Evolutionary conservation across 2,329 filamentous ascomycete species (phyloP), one percentile per base, ranked within the genome.

Genomic region (Tympanopsis confertula): DNA sequence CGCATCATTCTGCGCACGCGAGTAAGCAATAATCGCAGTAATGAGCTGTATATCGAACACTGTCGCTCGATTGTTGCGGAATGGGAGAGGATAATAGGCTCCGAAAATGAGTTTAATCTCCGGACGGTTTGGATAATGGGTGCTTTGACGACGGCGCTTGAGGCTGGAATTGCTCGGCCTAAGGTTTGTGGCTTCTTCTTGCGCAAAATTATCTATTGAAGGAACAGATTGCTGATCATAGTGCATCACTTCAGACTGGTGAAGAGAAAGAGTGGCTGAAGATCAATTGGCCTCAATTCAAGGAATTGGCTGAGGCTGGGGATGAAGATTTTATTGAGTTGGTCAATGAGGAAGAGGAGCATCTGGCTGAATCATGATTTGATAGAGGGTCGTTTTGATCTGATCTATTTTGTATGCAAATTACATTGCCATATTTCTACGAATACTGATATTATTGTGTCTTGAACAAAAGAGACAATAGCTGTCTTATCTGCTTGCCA

Each of bases 91-190:
- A n/a, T n/a, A n/a, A n/a, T n/a, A n/a, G n/a, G n/a, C n/a, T n/a
- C n/a, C n/a, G n/a, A n/a, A 22, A 17, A 13, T 39, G 41, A 41
- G 24, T 35, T 5, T n/a, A n/a, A n/a, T n/a, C n/a, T n/a, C n/a
- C n/a, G n/a, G n/a, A n/a, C n/a, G n/a, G n/a, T n/a, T n/a, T 13
- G 35, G 29, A 28, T 20, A 61, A 59, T 39, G 49, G 51, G 32
- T 55, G 61, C 39, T 30, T 51, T 15, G 56, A 52, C 3, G 47
- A 56, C 36, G 56, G 60, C 2, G 51, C 57, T 15, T 44, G 46
- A 3, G 57, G 56, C 4, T 49, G 28, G 17, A 24, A 19, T 13
- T 35, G 39, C 22, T 35, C 33, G 19, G n/a, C 4, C 3, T 17
- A 17, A 3, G 3, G 32, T 3, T 39, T 35, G 35, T 17, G 33